Percentiles rank a stretch among this genome's conserved stretches.
Evolutionary conservation across 192 early-diverging fungal species (phyloP).

Genomic region (Chytriomyces sp.): DNA sequence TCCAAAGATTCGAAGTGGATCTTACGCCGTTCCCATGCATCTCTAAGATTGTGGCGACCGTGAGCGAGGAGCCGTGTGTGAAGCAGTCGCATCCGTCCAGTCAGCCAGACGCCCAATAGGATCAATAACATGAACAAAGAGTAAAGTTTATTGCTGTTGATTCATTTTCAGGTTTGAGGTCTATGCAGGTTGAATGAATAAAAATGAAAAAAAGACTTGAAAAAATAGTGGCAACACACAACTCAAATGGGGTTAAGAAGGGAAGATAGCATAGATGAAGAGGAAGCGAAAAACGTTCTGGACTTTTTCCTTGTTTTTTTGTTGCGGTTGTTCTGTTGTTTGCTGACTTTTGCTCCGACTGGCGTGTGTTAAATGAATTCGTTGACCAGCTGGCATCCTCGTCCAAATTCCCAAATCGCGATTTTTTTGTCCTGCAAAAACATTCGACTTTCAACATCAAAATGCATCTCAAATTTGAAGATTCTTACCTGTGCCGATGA

Average conservation of each 20-base stretch:
- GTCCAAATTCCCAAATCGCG: conserved; percentile 60
- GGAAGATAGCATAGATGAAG: no score
- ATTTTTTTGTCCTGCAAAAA: conserved; percentile 54
- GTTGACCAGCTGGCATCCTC: conserved; percentile 31
- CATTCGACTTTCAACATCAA: background rate
- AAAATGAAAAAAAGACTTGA: background rate
- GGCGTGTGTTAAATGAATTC: background rate
- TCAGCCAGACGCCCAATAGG: conserved; percentile 43
- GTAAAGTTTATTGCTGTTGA: conserved; percentile 1
- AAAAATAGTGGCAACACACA: background rate
- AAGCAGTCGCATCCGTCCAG: conserved; percentile 38
- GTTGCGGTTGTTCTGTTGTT: no score
- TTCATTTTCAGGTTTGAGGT: background rate
- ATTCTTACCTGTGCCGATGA: conserved; percentile 67
- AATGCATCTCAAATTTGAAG: background rate
- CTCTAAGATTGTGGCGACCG: conserved; percentile 57
- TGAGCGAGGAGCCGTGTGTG: conserved; percentile 72
- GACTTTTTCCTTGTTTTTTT: no score
- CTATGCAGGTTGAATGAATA: background rate
- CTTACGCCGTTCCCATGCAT: conserved; percentile 74
- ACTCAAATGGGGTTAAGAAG: no score
- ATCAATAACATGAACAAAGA: background rate
- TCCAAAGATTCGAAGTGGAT: conserved; percentile 67
- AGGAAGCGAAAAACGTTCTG: no score
- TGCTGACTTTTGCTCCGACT: no score